Base-by-base conservation (phyloP, 306 rosid genomes). In the Comarum palustre region DNA sequence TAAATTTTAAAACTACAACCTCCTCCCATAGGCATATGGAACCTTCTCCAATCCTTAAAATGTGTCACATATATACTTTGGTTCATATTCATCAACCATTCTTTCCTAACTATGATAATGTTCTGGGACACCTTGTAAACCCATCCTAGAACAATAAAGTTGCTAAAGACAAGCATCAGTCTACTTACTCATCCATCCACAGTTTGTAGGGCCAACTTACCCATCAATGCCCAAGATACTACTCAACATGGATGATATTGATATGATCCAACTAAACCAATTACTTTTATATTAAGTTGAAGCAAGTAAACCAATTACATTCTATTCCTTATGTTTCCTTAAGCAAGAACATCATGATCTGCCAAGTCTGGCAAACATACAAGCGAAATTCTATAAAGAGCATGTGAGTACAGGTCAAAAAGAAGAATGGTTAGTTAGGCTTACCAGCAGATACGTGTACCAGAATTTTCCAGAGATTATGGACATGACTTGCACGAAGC, bases 401-500 rank as follows among this genome's bases (percentile, higher is more conserved):
- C 12, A 64, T 22, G 31, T 22, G 4, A 66, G 47, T 72, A 66
- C 61, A 67, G 68, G 78, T 29, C 43, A 17, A 64, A 0, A 52
- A 83, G 68, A 47, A 54, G 59, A 66, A 61, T 34, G 41, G 38
- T 31, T 63, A 52, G 71, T 38, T 19, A 71, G 75, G 68, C 90
- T 86, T 84, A 94, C 97, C 96, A 86, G 86, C 73, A 94, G 83
- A 87, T 88, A 89, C 10, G 86, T 86, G 82, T 84, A 91, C 96
- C 95, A 94, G 75, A 94, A 91, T 71, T 86, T 94, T 77, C 89
- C 99, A 19, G 99, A 94, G 83, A 94, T 62, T 78, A 94, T 86
- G 79, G 99, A 94, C 83, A 83, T 80, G 59, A 94, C 76, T 88
- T 94, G 99, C 77, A 94, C 99, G 50, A 94, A 91, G 91, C 96